A percentile compares a stretch with the other conserved stretches of the same genome.
These are phyloP conservation scores for Cladophialophora immunda DNA, from an alignment of 2,329 filamentous ascomycete genomes.

Conservation along the genomic window DNA sequence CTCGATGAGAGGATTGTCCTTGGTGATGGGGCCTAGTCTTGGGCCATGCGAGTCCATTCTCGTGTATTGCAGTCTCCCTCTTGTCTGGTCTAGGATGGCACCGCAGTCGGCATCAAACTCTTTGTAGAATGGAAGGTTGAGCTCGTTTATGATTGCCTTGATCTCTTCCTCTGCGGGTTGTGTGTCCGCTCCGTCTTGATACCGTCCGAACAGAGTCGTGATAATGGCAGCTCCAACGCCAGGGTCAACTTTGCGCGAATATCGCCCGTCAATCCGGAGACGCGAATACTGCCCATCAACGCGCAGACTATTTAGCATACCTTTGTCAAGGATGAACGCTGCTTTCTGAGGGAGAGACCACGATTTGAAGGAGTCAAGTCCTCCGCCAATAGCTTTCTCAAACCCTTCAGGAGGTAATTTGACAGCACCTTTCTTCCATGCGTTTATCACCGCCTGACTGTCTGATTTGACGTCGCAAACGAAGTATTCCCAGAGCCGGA, in stretches of 20 bases:
- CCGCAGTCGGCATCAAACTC: conserved; percentile 88
- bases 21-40: conserved; percentile 79
- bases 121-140: conserved; percentile 88
- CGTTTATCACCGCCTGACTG: conserved; percentile 71
- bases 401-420: conserved; percentile 64
- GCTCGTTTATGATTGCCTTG: conserved; percentile 74
- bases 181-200: conserved; percentile 58
- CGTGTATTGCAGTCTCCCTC: conserved; percentile 93
- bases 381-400: conserved; percentile 54
- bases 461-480: conserved; percentile 80
- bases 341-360: conserved; percentile 68
- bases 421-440: conserved; percentile 72
- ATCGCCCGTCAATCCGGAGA: conserved; percentile 81
- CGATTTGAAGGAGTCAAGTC: conserved; percentile 61
- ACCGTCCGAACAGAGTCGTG: conserved; percentile 73
- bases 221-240: conserved; percentile 73
- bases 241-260: conserved; percentile 75
- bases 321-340: conserved; percentile 70
- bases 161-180: conserved; percentile 61
- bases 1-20: conserved; percentile 84
- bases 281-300: conserved; percentile 80
- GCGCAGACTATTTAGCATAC: conserved; percentile 73
- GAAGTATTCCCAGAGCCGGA: conserved; percentile 94
- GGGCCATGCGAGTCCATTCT: conserved; percentile 92
- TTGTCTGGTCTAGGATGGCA: conserved; percentile 88